Conservation (phyloP, 768 basidiomycete species). For the Mrakia blollopis region DNA sequence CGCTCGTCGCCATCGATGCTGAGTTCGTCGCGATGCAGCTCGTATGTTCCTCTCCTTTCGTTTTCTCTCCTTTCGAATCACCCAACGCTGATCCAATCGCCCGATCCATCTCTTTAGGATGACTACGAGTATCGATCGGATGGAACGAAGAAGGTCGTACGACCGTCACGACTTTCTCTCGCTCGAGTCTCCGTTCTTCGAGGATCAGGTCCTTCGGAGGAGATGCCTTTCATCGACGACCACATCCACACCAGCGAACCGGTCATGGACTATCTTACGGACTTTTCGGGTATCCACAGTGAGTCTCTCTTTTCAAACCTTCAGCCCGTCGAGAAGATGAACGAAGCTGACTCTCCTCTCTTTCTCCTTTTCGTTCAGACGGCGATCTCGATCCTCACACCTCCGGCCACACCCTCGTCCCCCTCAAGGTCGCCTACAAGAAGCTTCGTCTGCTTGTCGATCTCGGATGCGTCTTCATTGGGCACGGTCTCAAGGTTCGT, state of each 20-base stretch:
- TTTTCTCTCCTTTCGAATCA: background rate
- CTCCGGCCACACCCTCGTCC: constrained; percentile 83
- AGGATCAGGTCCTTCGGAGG: constrained; percentile 72
- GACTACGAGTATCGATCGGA: constrained; percentile 93
- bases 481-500: constrained; percentile 65
- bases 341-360: constrained; percentile 6
- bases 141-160: constrained; percentile 83
- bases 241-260: constrained; percentile 94
- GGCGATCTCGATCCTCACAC: constrained; percentile 84
- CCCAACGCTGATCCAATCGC: too few relatives aligned
- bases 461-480: constrained; percentile 91
- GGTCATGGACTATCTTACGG: constrained; percentile 94
- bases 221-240: constrained; percentile 92
- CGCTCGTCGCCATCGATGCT: constrained; percentile 88
- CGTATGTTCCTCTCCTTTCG: constrained; percentile 46
- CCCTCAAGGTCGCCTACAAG: constrained; percentile 96
- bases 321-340: constrained; percentile 11
- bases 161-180: constrained; percentile 83
- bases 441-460: constrained; percentile 90
- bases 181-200: constrained; percentile 92
- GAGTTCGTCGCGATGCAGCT: constrained; percentile 98
- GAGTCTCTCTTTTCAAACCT: constrained; percentile 40
- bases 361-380: constrained; percentile 50
- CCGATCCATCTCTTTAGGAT: constrained; percentile 55
- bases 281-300: constrained; percentile 95